A percentile compares a stretch with the other conserved stretches of the same genome.
These are phyloP conservation scores for Leavenworthia alabamica DNA, from an alignment of 345 rosid species.

Conservation along the genomic window DNA sequence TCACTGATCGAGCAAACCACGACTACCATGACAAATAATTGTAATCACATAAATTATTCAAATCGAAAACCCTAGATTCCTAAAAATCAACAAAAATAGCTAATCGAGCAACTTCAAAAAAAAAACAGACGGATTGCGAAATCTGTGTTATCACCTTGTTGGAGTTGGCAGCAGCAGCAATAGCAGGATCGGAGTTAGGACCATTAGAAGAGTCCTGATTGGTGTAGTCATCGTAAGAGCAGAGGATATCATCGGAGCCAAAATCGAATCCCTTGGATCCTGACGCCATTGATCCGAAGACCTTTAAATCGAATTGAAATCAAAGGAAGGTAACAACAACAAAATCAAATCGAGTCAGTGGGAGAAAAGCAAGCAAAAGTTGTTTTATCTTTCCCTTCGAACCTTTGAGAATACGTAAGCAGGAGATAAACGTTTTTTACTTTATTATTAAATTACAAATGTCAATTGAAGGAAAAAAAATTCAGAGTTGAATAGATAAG, in stretches of 20 bases:
- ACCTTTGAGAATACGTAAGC: slow-evolving; percentile 21
- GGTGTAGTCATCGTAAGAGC: slow-evolving; percentile 81
- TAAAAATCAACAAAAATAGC: not conserved
- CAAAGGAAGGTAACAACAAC: not conserved
- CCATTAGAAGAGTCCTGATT: slow-evolving; percentile 76
- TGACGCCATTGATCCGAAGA: slow-evolving; percentile 58
- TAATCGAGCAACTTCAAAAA: not conserved
- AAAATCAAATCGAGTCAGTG: slow-evolving; percentile 6
- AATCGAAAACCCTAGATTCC: slow-evolving; percentile 8
- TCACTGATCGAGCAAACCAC: not conserved
- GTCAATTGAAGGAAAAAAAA: not conserved
- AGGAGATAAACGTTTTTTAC: slow-evolving; percentile 16
- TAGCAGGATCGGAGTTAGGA: slow-evolving; percentile 50
- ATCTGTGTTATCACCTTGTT: slow-evolving; percentile 13
- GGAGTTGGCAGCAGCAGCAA: slow-evolving; percentile 30
- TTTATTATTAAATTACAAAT: not conserved
- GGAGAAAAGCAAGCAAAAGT: slow-evolving; percentile 16
- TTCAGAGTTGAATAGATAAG: slow-evolving; percentile 22
- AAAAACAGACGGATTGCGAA: not conserved
- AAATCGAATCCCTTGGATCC: slow-evolving; percentile 88
- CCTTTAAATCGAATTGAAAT: not conserved
- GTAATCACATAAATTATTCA: not conserved
- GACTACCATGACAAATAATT: not conserved
- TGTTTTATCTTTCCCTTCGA: slow-evolving; percentile 9
- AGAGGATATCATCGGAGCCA: slow-evolving; percentile 91